phyloP scores from a whole-genome alignment of 1,284 basidiomycete genomes.

The Melampsora larici-populina region DNA sequence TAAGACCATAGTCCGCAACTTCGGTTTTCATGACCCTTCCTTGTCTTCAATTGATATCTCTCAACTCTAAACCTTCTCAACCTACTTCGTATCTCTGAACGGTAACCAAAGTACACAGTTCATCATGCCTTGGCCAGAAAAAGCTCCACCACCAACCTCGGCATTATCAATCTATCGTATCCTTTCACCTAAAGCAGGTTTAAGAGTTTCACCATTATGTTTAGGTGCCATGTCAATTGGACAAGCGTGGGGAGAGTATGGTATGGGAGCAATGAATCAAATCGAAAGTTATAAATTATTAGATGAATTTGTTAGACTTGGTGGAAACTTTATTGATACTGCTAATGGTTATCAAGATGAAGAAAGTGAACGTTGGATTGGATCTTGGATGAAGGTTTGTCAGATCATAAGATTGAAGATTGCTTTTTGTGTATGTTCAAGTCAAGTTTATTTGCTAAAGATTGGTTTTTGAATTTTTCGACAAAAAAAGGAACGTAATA shows the following conservation, averaged over 20 bases:
- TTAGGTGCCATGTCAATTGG: constrained; percentile 60
- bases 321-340: constrained; percentile 48
- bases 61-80: no score
- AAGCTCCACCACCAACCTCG: constrained; percentile 35
- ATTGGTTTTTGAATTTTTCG: background rate
- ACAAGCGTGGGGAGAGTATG: constrained; percentile 55
- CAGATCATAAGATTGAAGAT: background rate
- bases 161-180: constrained; percentile 56
- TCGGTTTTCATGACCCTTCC: no score
- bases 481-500: background rate
- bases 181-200: constrained; percentile 56
- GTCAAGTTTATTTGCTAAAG: background rate
- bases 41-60: no score
- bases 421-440: background rate
- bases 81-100: background rate
- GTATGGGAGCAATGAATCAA: constrained; percentile 45
- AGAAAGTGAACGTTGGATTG: constrained; percentile 2
- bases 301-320: constrained; percentile 47
- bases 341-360: background rate
- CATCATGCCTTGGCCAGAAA: no score
- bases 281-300: constrained; percentile 46
- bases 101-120: background rate
- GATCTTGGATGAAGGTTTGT: background rate
- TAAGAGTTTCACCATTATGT: constrained; percentile 59
- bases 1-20: no score